Conservation (phyloP, 148 eudicot species). For the Silene uniflora region DNA sequence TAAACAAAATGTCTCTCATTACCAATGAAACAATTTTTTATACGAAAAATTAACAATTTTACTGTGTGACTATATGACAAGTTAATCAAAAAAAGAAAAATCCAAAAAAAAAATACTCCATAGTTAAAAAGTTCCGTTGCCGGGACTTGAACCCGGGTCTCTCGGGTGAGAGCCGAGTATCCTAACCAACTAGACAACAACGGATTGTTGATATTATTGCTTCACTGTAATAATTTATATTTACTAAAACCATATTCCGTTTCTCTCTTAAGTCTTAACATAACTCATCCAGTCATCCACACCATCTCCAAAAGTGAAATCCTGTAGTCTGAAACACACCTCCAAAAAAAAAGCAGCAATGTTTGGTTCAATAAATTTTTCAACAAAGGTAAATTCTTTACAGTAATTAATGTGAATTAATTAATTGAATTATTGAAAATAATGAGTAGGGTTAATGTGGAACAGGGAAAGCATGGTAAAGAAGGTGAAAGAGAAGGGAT, state of each 20-base stretch:
- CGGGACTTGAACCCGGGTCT: constrained; percentile 99
- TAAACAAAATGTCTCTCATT: no score
- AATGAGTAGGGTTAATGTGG: not conserved
- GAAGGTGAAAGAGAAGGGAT: constrained; percentile 43
- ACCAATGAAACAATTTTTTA: no score
- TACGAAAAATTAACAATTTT: no score
- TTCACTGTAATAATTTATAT: no score
- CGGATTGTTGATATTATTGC: constrained; percentile 31
- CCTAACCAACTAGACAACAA: constrained; percentile 97
- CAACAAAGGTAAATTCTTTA: constrained; percentile 43
- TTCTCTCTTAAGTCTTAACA: not conserved
- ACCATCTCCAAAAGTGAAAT: not conserved
- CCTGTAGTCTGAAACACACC: not conserved
- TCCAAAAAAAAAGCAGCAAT: not conserved
- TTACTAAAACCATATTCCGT: no score
- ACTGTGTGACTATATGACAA: no score
- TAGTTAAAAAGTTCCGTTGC: constrained; percentile 78
- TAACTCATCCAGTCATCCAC: not conserved
- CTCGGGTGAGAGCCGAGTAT: constrained; percentile 99
- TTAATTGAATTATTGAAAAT: not conserved
- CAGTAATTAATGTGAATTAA: not conserved
- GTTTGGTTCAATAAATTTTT: constrained; percentile 35
- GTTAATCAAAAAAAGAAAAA: no score
- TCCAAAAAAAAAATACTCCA: no score
- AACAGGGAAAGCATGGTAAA: constrained; percentile 21